Base-by-base conservation (phyloP, 2,329 filamentous ascomycete genomes). In the Ploettnerulaceae sp. region DNA sequence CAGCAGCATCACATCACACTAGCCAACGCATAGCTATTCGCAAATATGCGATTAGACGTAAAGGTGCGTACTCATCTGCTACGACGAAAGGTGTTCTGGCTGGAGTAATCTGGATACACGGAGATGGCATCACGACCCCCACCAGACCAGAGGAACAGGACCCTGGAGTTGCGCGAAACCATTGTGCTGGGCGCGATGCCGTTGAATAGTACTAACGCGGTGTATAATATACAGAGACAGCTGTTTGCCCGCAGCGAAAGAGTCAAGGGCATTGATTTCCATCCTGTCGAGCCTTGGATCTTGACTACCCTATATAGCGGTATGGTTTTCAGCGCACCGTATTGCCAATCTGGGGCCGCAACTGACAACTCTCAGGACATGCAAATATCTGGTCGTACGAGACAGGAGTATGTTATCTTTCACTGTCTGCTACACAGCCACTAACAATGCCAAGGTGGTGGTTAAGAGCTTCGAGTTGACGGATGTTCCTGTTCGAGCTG, bases 311-410 rank as follows among this genome's bases (percentile, higher is more conserved):
- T 98, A 56, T 98, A 98, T 71, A 95, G 88, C 74, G 89, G 86
- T 89, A 81, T 67, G 76, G 53, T 37, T 45, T 11, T 21, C 32
- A 24, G 46, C 41, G 64, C 57, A 53, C 46, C 44, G 39, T 18
- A 51, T 34, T n/a, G n/a, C n/a, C n/a, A n/a, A n/a, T n/a, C n/a
- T n/a, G n/a, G 18, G 43, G 14, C 25, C 25, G 32, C 22, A 37
- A 42, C 38, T 42, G 33, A 52, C 45, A 56, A 67, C 56, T 42
- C 17, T 26, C 43, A 89, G 89, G 93, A 68, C 91, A 97, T 74
- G 93, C 95, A 66, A 94, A 97, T 74, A 97, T 98, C 66, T 97
- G 93, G 90, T 96, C 91, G 25, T 95, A 95, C 70, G 91, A 95
- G 71, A 94, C 89, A 41, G 89, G 95, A 68, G 74, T 75, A 67